Evolutionary conservation across 1,284 basidiomycete genomes (phyloP).

Genomic region (Naganishia sp.): DNA sequence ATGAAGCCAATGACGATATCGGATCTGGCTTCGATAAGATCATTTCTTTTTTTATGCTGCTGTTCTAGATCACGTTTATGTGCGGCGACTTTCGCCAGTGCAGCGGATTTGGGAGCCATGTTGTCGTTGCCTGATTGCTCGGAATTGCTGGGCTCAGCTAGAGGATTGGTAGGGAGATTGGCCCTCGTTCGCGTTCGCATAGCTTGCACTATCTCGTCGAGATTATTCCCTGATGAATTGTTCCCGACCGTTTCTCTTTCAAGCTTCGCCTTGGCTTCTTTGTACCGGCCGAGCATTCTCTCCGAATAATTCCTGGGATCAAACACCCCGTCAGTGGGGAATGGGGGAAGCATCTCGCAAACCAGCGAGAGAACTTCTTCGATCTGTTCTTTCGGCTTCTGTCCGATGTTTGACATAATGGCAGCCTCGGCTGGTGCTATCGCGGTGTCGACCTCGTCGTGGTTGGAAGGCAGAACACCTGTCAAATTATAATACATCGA

Average conservation of each 20-base stretch:
- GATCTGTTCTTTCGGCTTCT: slow-evolving; percentile 93
- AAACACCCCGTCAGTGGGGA: slow-evolving; percentile 88
- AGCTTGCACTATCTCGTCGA: slow-evolving; percentile 28
- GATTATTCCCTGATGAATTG: slow-evolving; percentile 23
- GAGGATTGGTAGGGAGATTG: slow-evolving; percentile 43
- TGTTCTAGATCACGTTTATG: slow-evolving; percentile 48
- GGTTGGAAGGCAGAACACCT: slow-evolving; percentile 70
- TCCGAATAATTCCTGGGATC: slow-evolving; percentile 87
- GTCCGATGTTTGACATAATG: slow-evolving; percentile 94
- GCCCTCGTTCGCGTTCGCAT: slow-evolving; percentile 55
- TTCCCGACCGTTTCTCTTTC: slow-evolving; percentile 58
- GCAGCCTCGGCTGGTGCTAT: slow-evolving; percentile 81
- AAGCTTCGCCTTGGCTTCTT: slow-evolving; percentile 74
- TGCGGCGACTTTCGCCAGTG: slow-evolving; percentile 8
- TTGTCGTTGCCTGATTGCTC: slow-evolving; percentile 19
- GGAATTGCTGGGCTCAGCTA: slow-evolving; percentile 18
- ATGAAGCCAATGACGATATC: slow-evolving; percentile 78
- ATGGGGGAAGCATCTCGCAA: slow-evolving; percentile 83
- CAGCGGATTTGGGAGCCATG: slow-evolving; percentile 30
- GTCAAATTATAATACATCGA: slow-evolving; percentile 91
- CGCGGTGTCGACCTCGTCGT: slow-evolving; percentile 65
- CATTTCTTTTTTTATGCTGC: slow-evolving; percentile 50
- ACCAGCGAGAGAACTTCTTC: slow-evolving; percentile 86
- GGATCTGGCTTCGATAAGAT: slow-evolving; percentile 69
- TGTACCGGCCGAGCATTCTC: slow-evolving; percentile 70